These are phyloP conservation scores for Puccinia triticina DNA, from an alignment of 1,284 basidiomycete species.

Conservation along the genomic window DNA sequence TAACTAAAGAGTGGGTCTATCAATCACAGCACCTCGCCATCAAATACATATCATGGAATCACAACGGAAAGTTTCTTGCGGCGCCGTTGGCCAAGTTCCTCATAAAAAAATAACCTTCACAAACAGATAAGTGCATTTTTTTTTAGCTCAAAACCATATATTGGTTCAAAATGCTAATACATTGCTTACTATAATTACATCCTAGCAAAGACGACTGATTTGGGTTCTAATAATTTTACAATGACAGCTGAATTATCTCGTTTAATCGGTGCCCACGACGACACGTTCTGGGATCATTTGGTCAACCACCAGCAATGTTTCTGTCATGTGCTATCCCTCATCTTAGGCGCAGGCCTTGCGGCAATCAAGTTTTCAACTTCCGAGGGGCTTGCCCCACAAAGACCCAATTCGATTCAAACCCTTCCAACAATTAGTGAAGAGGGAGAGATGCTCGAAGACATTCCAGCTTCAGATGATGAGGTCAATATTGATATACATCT, in stretches of 20 bases:
- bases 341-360: neutral
- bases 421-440: constrained; percentile 1
- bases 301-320: neutral
- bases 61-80: neutral
- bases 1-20: too few species aligned
- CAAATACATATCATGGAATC: constrained; percentile 7
- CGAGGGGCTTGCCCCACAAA: neutral
- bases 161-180: neutral
- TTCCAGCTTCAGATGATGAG: neutral
- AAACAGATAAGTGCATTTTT: neutral
- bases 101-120: too few species aligned
- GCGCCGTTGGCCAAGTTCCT: too few species aligned
- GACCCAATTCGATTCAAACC: neutral
- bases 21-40: neutral
- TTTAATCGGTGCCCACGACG: neutral
- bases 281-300: neutral
- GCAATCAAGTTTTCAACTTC: neutral
- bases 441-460: neutral
- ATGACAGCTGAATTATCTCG: neutral
- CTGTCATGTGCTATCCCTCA: neutral
- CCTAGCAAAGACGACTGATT: constrained; percentile 10
- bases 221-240: neutral
- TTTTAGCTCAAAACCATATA: neutral
- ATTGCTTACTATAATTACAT: neutral
- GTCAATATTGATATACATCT: neutral